A percentile compares a stretch with the other conserved stretches of the same genome.
phyloP scores from a whole-genome alignment of 208 protist species.

The Sergeia podlipaevii region DNA sequence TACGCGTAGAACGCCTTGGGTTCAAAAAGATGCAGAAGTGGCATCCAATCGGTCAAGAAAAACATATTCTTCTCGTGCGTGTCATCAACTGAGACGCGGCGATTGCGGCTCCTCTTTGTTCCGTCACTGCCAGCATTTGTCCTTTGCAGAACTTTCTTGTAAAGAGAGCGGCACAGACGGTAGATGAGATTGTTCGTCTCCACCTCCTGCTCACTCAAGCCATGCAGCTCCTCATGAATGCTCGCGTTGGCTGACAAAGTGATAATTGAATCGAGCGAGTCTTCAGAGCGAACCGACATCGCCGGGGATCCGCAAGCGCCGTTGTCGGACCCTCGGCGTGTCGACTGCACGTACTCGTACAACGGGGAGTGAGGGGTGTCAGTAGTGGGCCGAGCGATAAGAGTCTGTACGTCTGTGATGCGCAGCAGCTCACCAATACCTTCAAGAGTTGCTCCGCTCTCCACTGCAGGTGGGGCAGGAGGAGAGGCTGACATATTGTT shows the following conservation, averaged over 20 bases:
- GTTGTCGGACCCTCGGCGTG: slow-evolving; percentile 1
- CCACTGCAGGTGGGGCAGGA: no score
- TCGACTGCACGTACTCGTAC: slow-evolving; percentile 40
- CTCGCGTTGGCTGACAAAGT: slow-evolving; percentile 1
- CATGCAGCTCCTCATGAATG: slow-evolving; percentile 1
- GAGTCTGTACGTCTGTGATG: slow-evolving; percentile 17
- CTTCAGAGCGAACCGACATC: slow-evolving; percentile 41
- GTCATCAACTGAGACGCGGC: slow-evolving; percentile 13
- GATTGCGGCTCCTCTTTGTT: slow-evolving; percentile 7
- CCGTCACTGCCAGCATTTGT: slow-evolving; percentile 6
- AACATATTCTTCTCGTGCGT: slow-evolving; percentile 73
- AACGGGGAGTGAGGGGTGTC: slow-evolving; percentile 31
- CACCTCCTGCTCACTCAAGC: slow-evolving; percentile 10
- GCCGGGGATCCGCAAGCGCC: slow-evolving; percentile 14
- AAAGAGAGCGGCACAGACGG: slow-evolving; percentile 65
- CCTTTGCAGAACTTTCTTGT: slow-evolving; percentile 56
- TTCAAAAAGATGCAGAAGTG: slow-evolving; percentile 81
- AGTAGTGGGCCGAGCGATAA: slow-evolving; percentile 11
- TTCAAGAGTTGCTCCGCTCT: no score
- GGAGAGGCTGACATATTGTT: no score
- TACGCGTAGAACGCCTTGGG: slow-evolving; percentile 56
- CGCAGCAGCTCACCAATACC: slow-evolving; percentile 5
- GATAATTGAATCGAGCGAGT: slow-evolving; percentile 57
- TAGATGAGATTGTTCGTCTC: slow-evolving; percentile 67
- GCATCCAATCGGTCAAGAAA: slow-evolving; percentile 67